Evolutionary conservation across 2,329 filamentous ascomycete species (phyloP).

Genomic region (Aspergillus eucalypticola): DNA sequence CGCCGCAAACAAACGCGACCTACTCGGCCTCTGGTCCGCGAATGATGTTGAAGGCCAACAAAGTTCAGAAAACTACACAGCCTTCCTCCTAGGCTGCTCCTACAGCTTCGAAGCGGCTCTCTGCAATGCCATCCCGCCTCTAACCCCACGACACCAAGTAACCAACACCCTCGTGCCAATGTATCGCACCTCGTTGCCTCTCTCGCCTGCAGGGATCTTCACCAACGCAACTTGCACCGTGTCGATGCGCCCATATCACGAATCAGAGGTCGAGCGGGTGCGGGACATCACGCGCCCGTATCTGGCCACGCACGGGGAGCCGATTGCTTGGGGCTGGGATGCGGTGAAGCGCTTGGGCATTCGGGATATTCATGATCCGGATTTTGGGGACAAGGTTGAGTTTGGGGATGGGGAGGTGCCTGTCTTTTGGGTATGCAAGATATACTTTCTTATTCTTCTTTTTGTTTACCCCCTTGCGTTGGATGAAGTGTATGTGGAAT

Average conservation of each 20-base stretch:
- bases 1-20: conserved; percentile 40
- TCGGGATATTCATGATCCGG: conserved; percentile 51
- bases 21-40: conserved; percentile 55
- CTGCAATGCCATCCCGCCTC: conserved; percentile 41
- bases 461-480: background rate
- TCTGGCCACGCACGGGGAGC: conserved; percentile 62
- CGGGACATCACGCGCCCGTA: conserved; percentile 58
- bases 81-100: conserved; percentile 64
- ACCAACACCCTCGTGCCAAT: conserved; percentile 59
- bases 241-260: conserved; percentile 62
- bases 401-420: conserved; percentile 41
- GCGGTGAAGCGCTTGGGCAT: conserved; percentile 56
- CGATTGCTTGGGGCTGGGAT: conserved; percentile 66
- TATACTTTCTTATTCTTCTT: no score
- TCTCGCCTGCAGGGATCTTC: conserved; percentile 62
- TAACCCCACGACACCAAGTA: conserved; percentile 54
- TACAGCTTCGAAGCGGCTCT: conserved; percentile 65
- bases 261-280: conserved; percentile 53
- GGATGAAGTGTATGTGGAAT: background rate
- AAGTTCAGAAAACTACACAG: conserved; percentile 53
- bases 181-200: conserved; percentile 59
- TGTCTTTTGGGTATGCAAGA: conserved; percentile 32
- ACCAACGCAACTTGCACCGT: conserved; percentile 58
- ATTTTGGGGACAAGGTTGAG: conserved; percentile 58
- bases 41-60: no score